Conservation (phyloP, 2,329 filamentous ascomycete genomes). For the Cercospora sojina region DNA sequence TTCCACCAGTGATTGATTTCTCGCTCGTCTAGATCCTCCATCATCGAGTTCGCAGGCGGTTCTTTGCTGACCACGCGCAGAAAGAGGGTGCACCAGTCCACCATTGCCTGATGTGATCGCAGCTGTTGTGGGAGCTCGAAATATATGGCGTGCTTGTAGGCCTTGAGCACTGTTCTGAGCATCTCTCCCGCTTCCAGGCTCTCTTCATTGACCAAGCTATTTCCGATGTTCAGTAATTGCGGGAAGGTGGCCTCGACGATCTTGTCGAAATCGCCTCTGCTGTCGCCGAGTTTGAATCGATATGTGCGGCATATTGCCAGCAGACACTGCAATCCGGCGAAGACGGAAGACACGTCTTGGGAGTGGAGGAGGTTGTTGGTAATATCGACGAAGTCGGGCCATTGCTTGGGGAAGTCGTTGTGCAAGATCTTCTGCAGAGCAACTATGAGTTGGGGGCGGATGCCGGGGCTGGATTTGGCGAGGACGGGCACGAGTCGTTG, state of each 20-base stretch:
- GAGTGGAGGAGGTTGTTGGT: slow-evolving; percentile 85
- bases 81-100: slow-evolving; percentile 96
- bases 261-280: slow-evolving; percentile 83
- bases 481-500: slow-evolving; percentile 86
- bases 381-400: slow-evolving; percentile 92
- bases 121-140: slow-evolving; percentile 78
- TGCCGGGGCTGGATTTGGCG: slow-evolving; percentile 67
- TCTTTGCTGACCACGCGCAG: slow-evolving; percentile 83
- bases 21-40: slow-evolving; percentile 76
- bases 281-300: slow-evolving; percentile 84
- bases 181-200: slow-evolving; percentile 95
- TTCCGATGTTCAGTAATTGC: slow-evolving; percentile 80
- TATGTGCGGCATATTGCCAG: slow-evolving; percentile 94
- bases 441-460: slow-evolving; percentile 90
- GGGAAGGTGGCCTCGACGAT: slow-evolving; percentile 92
- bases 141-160: slow-evolving; percentile 98
- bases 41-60: slow-evolving; percentile 74
- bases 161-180: slow-evolving; percentile 90
- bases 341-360: slow-evolving; percentile 81
- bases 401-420: slow-evolving; percentile 89
- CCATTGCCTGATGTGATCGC: slow-evolving; percentile 76
- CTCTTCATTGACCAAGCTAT: slow-evolving; percentile 83
- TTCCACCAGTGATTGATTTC: slow-evolving; percentile 99
- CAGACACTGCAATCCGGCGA: slow-evolving; percentile 90
- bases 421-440: slow-evolving; percentile 94